A percentile compares a stretch with the other conserved stretches of the same genome.
phyloP scores from a whole-genome alignment of 2,329 filamentous ascomycete species.

The Pseudocercospora fuligena region DNA sequence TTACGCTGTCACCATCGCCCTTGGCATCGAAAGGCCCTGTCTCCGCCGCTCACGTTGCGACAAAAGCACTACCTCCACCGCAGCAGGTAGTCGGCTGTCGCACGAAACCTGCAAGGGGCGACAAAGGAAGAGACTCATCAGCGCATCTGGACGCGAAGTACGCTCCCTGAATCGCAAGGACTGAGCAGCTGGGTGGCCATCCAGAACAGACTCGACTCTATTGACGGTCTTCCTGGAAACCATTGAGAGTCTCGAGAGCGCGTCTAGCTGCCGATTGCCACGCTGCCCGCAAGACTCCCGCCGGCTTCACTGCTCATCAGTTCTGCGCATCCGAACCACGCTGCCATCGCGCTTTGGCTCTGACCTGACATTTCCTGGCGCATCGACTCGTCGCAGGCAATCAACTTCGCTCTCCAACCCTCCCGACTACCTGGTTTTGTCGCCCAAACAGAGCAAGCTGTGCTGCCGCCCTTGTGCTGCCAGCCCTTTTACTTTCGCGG shows the following conservation, averaged over 20 bases:
- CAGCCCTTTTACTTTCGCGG: slow-evolving; percentile 23
- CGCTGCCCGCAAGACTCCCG: not conserved
- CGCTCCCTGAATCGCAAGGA: too few species aligned
- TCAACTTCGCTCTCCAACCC: slow-evolving; percentile 8
- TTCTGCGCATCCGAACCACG: not conserved
- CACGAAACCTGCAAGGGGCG: not conserved
- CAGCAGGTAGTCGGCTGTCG: not conserved
- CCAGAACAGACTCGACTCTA: too few species aligned
- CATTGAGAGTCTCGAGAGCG: not conserved
- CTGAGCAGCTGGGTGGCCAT: too few species aligned
- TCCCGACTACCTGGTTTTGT: slow-evolving; percentile 29
- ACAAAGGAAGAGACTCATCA: not conserved
- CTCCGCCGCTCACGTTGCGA: slow-evolving; percentile 1
- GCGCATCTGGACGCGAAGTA: too few species aligned
- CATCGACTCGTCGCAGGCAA: slow-evolving; percentile 13
- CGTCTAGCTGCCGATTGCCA: not conserved
- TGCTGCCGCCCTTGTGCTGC: slow-evolving; percentile 27
- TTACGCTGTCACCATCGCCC: not conserved
- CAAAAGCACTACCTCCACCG: not conserved
- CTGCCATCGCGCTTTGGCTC: not conserved
- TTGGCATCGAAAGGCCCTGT: not conserved
- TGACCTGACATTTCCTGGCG: slow-evolving; percentile 15
- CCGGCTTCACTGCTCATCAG: not conserved
- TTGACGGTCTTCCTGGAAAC: not conserved
- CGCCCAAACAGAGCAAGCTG: slow-evolving; percentile 17